A percentile compares a stretch with the other conserved stretches of the same genome.
These are phyloP conservation scores for Drechslerella dactyloides DNA, from an alignment of 2,329 filamentous ascomycete genomes.

Conservation along the genomic window DNA sequence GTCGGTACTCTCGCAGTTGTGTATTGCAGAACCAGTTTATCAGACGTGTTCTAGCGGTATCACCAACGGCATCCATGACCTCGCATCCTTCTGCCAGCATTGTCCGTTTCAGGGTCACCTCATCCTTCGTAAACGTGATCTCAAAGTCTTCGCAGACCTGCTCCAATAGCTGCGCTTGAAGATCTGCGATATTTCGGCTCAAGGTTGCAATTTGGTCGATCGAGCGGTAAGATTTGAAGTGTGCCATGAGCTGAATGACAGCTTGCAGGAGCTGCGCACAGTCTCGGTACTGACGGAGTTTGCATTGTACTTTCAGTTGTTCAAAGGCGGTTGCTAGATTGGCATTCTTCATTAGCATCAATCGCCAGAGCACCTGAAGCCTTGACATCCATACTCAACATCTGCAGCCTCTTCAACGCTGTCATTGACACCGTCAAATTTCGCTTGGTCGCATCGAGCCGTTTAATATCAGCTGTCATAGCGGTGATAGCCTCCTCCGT, in stretches of 20 bases:
- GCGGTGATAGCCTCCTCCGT: constrained; percentile 96
- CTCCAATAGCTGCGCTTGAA: constrained; percentile 90
- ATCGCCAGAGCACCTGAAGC: neutral
- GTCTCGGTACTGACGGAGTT: constrained; percentile 88
- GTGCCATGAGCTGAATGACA: constrained; percentile 94
- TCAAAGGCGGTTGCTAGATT: constrained; percentile 83
- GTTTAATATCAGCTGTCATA: constrained; percentile 99
- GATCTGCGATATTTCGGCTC: constrained; percentile 87
- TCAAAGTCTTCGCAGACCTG: constrained; percentile 99
- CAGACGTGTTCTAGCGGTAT: constrained; percentile 78
- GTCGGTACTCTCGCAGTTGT: constrained; percentile 89
- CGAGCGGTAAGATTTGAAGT: constrained; percentile 97
- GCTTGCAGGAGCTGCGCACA: constrained; percentile 92
- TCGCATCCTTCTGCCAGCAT: constrained; percentile 85
- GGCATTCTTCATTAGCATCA: constrained; percentile 1
- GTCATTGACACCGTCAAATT: constrained; percentile 98
- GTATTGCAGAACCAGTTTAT: constrained; percentile 99
- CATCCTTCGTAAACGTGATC: constrained; percentile 86
- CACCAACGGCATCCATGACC: constrained; percentile 93
- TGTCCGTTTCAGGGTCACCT: constrained; percentile 72
- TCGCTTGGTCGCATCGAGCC: constrained; percentile 92
- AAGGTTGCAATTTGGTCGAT: constrained; percentile 97
- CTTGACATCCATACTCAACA: constrained; percentile 68
- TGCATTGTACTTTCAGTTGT: constrained; percentile 81
- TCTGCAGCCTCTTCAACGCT: constrained; percentile 92